Base-by-base conservation (phyloP, 1,284 basidiomycete species). In the Trichosporon sp. region DNA sequence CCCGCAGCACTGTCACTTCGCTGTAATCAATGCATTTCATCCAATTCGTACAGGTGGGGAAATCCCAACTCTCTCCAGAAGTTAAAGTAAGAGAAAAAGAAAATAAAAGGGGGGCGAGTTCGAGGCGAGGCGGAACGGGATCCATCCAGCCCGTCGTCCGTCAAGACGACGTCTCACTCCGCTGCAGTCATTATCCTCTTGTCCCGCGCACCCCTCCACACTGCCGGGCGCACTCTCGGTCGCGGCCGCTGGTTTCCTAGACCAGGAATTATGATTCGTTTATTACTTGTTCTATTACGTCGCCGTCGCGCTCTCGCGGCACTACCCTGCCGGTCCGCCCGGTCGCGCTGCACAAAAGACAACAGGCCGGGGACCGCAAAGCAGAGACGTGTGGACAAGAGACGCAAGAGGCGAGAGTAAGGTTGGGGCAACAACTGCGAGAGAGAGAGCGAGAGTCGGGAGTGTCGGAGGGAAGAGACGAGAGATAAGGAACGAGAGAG, bases 21-120 rank as follows among this genome's bases (percentile, higher is more conserved):
- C 56, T 70, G 69, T 70, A 72, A 68, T 72, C 71, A 72, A 72
- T 72, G 71, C 71, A 72, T 70, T 68, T 72, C 71, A 72, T 72
- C 71, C 71, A 72, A 72, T 72, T 72, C 71, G 71, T 72, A 72
- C 71, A 72, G 71, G 65, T 51, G 44, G 29, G 53, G 65, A 58
- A 72, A 68, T 69, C 71, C 69, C 67, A 67, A 66, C 63, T 67
- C 69, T 67, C 65, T 56, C 69, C 69, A 60, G 34, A 51, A 38
- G 18, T 8, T 31, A 23, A 53, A 31, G 44, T 32, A 53, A 29
- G 12, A 13, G 25, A n/a, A 25, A 32, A 21, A 56, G n/a, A 21
- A 34, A 64, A 44, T 2, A 62, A 34, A 47, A 38, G 8, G 15
- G n/a, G 12, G 12, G n/a, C n/a, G n/a, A 42, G n/a, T n/a, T n/a